Percentiles rank a stretch among this genome's conserved stretches.
phyloP scores from a whole-genome alignment of 768 basidiomycete genomes.

The Boletales sp. region DNA sequence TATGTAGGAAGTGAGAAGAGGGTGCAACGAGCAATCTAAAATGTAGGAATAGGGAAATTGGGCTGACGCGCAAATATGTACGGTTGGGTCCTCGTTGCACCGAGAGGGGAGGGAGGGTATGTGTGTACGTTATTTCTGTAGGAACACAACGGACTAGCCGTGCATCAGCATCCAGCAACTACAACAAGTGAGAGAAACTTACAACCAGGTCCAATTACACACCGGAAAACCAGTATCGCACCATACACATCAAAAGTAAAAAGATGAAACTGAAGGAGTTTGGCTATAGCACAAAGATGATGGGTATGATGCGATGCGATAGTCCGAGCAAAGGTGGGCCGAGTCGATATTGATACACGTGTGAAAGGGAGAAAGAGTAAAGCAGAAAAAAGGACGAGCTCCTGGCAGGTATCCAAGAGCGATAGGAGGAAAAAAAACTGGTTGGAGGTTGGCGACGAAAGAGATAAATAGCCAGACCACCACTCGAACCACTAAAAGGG shows the following conservation, averaged over 20 bases:
- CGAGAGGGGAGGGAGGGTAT: slow-evolving; percentile 23
- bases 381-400: not conserved
- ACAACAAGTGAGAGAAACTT: not conserved
- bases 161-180: slow-evolving; percentile 7
- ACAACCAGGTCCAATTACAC: slow-evolving; percentile 27
- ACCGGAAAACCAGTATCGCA: slow-evolving; percentile 32
- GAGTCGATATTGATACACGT: slow-evolving; percentile 33
- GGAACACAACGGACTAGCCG: slow-evolving; percentile 24
- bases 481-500: slow-evolving; percentile 24
- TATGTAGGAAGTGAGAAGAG: slow-evolving; percentile 7
- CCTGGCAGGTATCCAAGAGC: not conserved
- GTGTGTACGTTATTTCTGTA: slow-evolving; percentile 23
- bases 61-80: slow-evolving; percentile 21
- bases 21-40: slow-evolving; percentile 25
- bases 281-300: slow-evolving; percentile 25
- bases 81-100: slow-evolving; percentile 17
- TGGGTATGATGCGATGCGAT: slow-evolving; percentile 32
- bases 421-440: not conserved
- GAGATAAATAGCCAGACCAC: slow-evolving; percentile 18
- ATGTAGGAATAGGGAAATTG: slow-evolving; percentile 1
- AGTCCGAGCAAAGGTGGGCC: slow-evolving; percentile 25
- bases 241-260: slow-evolving; percentile 26
- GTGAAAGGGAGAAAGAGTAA: not conserved
- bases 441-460: slow-evolving; percentile 7
- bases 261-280: not conserved